Base-by-base conservation (phyloP, 2,329 filamentous ascomycete species). In the Diaporthe citri region DNA sequence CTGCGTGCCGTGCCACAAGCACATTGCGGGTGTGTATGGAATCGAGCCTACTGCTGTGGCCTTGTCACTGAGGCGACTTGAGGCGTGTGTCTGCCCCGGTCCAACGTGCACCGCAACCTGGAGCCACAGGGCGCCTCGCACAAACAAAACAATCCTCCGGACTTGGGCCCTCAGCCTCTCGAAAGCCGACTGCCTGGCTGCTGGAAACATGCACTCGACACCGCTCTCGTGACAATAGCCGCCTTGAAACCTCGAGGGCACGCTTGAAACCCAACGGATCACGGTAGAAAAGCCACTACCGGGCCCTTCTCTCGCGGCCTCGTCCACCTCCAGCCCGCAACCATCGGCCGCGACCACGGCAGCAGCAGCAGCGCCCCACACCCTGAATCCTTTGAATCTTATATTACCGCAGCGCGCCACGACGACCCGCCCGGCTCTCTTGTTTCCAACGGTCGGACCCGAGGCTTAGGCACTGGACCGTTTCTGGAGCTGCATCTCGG, bases 171-270 rank as follows among this genome's bases (percentile, higher is more conserved):
- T 72, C 69, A 70, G 69, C 73, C 75, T 75, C 62, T 76, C 73
- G 48, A 72, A 46, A 41, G 39, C n/a, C 59, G 55, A 43, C 69
- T 43, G 43, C 46, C 69, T 70, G 34, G 55, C 22, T 52, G 46
- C 60, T 76, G 74, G 52, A 74, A 74, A 76, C 64, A 64, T 71
- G 73, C 41, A 43, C 56, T 34, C 48, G 69, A 71, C 59, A 74
- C 73, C 51, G 55, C 43, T 69, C 62, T 51, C 48, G 60, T 76
- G 67, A 74, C 73, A 52, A 60, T 43, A 28, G 28, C 67, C 41
- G 36, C 55, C 62, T 73, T 76, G 72, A 76, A 76, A 76, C 75
- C 34, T 72, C 72, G 73, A 72, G 75, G 69, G 67, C 69, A 43
- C 28, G 64, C 48, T 70, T 59, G 46, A 57, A 71, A 73, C 74